Evolutionary conservation across 768 basidiomycete species (phyloP).

Genomic region (Lanmaoa rubissima): DNA sequence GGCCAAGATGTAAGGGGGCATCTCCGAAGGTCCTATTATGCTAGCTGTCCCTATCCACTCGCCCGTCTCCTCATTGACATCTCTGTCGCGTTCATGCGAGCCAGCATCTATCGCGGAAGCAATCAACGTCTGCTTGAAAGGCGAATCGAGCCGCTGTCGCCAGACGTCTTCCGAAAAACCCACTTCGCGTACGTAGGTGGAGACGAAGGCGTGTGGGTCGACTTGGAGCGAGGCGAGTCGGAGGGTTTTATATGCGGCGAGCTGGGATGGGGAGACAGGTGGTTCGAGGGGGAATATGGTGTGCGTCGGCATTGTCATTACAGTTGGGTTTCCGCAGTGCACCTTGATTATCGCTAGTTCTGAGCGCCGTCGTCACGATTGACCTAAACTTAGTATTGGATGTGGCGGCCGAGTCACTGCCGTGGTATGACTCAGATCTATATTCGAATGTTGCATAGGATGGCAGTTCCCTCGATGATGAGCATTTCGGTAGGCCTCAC

Average conservation of each 20-base stretch:
- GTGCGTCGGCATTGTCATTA: conserved; percentile 7
- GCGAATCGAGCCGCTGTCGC: conserved; percentile 18
- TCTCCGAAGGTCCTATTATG: conserved; percentile 16
- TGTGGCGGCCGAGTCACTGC: too few species aligned
- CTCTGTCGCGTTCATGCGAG: neutral
- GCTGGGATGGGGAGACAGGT: conserved; percentile 18
- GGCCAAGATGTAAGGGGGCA: neutral
- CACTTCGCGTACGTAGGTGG: conserved; percentile 23
- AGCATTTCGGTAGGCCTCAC: neutral
- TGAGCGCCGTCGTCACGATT: neutral
- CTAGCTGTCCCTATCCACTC: conserved; percentile 23
- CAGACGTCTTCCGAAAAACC: conserved; percentile 23
- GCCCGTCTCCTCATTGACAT: neutral
- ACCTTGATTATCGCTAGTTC: neutral
- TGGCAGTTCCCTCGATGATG: neutral
- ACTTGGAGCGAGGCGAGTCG: conserved; percentile 23
- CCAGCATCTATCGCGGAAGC: conserved; percentile 1
- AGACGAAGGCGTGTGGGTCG: conserved; percentile 22
- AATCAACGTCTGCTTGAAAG: conserved; percentile 16
- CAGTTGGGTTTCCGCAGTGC: too few species aligned
- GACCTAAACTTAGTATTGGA: neutral
- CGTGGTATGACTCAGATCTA: neutral
- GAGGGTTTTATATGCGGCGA: conserved; percentile 23
- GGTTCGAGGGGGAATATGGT: conserved; percentile 15
- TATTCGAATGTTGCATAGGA: neutral